Evolutionary conservation across 2,329 filamentous ascomycete genomes (phyloP).

Genomic region (Beauveria varroae): DNA sequence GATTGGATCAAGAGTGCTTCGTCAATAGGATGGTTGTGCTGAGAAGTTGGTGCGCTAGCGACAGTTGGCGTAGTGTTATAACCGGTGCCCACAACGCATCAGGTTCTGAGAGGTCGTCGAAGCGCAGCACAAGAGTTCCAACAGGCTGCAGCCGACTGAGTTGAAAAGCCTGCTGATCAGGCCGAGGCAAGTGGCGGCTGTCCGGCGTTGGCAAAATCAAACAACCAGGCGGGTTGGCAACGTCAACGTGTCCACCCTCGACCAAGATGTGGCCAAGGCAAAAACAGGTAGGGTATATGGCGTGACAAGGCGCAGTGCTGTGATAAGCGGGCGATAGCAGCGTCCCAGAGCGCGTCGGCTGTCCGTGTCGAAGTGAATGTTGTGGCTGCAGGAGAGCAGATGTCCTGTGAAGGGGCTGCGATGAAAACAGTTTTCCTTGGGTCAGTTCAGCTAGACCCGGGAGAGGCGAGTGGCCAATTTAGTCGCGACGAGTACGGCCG

Average conservation of each 20-base stretch:
- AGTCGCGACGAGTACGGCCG: constrained; percentile 1
- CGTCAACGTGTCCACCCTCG: background rate
- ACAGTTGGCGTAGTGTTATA: constrained; percentile 7
- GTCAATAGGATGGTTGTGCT: background rate
- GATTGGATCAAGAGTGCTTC: background rate
- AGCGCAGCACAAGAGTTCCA: background rate
- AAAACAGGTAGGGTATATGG: constrained; percentile 1
- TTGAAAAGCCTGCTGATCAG: background rate
- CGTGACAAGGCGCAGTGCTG: constrained; percentile 3
- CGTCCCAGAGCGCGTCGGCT: background rate
- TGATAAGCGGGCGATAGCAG: background rate
- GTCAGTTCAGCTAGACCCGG: background rate
- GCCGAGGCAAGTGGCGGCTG: background rate
- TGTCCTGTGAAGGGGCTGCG: background rate
- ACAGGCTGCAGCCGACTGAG: background rate
- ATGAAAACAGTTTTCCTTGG: constrained; percentile 5
- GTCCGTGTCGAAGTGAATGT: constrained; percentile 1
- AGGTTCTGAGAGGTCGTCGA: background rate
- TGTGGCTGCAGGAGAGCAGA: constrained; percentile 7
- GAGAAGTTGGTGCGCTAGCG: background rate
- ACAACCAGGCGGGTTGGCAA: background rate
- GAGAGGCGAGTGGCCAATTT: constrained; percentile 8
- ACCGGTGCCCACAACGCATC: background rate
- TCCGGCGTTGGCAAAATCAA: constrained; percentile 6
- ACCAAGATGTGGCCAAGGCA: background rate